Evolutionary conservation across 495 filamentous ascomycete genomes (phyloP).

Genomic region (Aspergillus hancockii): DNA sequence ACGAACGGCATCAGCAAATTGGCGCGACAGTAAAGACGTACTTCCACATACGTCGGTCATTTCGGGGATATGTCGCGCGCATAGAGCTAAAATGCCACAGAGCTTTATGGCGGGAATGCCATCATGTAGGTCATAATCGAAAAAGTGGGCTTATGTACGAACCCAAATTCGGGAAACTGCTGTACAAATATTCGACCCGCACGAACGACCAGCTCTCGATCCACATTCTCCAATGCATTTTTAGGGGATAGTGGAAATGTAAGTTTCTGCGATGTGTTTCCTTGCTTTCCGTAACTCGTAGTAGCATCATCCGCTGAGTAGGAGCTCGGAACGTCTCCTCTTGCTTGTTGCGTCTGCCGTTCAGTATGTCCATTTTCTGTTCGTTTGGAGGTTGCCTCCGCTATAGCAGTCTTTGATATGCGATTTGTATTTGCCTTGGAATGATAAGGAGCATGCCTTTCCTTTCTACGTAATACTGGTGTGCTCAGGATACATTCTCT

Average conservation of each 20-base stretch:
- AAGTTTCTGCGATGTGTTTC: neutral
- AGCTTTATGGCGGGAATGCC: neutral
- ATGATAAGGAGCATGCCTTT: neutral
- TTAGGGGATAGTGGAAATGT: neutral
- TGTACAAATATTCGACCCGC: neutral
- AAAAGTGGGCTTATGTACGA: neutral
- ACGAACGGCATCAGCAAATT: neutral
- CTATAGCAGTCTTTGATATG: neutral
- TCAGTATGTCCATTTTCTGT: neutral
- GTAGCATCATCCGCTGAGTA: neutral
- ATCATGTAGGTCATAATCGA: neutral
- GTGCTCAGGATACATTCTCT: neutral
- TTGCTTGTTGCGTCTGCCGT: neutral
- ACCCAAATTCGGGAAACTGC: neutral
- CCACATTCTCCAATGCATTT: neutral
- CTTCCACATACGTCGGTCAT: neutral
- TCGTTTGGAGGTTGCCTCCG: neutral
- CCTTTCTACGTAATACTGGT: neutral
- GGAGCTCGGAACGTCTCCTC: neutral
- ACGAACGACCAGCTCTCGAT: neutral
- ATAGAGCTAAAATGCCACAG: neutral
- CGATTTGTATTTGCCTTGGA: neutral
- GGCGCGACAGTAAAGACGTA: neutral
- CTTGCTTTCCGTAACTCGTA: neutral
- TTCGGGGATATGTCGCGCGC: neutral